Evolutionary conservation across 192 early-diverging fungal species (phyloP), one percentile per base, ranked within the genome.

Genomic region (Geranomyces michiganensis): DNA sequence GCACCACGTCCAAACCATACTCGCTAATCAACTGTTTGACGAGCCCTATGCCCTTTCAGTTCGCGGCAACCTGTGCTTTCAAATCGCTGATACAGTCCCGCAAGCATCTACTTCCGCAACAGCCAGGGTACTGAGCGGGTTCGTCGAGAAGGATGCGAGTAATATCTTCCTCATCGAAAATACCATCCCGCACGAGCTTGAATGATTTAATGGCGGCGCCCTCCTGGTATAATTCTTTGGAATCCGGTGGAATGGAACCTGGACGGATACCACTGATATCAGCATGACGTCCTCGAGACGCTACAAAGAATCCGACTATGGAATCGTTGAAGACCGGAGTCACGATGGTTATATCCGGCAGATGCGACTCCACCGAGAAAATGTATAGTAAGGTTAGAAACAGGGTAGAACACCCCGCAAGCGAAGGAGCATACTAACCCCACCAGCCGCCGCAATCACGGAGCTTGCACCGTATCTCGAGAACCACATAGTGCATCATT

Each of bases 291-390:
- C 92, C 83, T 47, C 97, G 85, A 29, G 91, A 94, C 0, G 97
- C 97, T 7, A 97, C 94, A 84, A 96, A 99, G 76, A 97, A 97
- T 8, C n/a, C n/a, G n/a, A n/a, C n/a, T n/a, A n/a, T n/a, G n/a
- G 93, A 89, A 73, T 89, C 67, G 68, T 88, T 74, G 63, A 97
- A 99, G 15, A 99, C 95, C 0, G 95, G 95, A 0, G 97, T 96
- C 49, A 99, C 96, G 43, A 99, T 85, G 4, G 95, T 96, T 36
- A 99, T 99, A 71, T 97, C 92, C 48, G 68, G 29, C 56, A 72
- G 45, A 19, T 70, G 68, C 22, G 56, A 45, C 51, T 47, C n/a
- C n/a, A n/a, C n/a, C n/a, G n/a, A n/a, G n/a, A n/a, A n/a, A n/a
- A n/a, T n/a, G n/a, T n/a, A n/a, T n/a, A n/a, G n/a, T n/a, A n/a